phyloP scores from a whole-genome alignment of 2,329 filamentous ascomycete species.

The Cercospora zeina region DNA sequence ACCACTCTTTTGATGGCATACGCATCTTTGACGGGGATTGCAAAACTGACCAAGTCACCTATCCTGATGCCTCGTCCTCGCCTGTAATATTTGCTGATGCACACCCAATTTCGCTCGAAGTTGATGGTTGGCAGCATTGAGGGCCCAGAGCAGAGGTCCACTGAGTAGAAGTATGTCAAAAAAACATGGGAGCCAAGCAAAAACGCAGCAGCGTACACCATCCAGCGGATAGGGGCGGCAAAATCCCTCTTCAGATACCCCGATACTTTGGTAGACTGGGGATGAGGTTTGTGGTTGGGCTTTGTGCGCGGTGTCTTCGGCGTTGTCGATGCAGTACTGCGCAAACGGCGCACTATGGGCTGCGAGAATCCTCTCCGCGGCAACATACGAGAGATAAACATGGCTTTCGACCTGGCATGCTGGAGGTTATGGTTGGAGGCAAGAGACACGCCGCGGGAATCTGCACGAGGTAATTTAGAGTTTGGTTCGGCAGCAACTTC shows the following conservation, averaged over 20 bases:
- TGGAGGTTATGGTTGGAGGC: not conserved
- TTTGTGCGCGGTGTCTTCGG: not conserved
- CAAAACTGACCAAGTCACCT: conserved; percentile 82
- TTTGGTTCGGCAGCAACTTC: not conserved
- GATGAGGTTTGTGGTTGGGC: not conserved
- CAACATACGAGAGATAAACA: not conserved
- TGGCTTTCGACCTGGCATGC: not conserved
- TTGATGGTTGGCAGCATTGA: conserved; percentile 88
- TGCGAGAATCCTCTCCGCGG: not conserved
- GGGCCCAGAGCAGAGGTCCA: conserved; percentile 65
- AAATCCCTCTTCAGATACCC: not conserved
- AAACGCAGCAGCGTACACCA: conserved; percentile 4
- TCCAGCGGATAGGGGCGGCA: not conserved
- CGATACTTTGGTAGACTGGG: not conserved
- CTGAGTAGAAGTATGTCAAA: conserved; percentile 58
- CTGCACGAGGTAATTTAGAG: not conserved
- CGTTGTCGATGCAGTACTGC: not conserved
- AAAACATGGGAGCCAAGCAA: conserved; percentile 15
- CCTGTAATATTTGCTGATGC: conserved; percentile 67
- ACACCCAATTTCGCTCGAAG: conserved; percentile 64
- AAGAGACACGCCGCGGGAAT: not conserved
- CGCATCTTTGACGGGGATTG: conserved; percentile 63
- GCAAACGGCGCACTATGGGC: not conserved
- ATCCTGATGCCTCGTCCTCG: conserved; percentile 67
- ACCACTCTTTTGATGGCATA: conserved; percentile 73